Percentiles rank a stretch among this genome's conserved stretches.
These are phyloP conservation scores for Aspergillus neotritici DNA, from an alignment of 2,329 filamentous ascomycete species.

Conservation along the genomic window DNA sequence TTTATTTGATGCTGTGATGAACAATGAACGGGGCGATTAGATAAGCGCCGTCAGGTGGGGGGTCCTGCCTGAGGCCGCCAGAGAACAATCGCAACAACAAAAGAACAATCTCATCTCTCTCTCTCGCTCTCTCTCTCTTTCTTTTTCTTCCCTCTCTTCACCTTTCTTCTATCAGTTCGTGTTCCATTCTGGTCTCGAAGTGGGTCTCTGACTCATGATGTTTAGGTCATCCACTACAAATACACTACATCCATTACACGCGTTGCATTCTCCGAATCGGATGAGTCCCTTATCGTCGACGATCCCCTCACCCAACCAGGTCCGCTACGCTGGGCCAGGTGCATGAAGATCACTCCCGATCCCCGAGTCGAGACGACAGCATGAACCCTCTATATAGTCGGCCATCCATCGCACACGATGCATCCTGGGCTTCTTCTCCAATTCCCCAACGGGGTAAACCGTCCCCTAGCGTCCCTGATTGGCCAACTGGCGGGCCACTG, in stretches of 20 bases:
- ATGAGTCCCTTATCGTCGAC: no score
- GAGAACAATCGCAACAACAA: slow-evolving; percentile 22
- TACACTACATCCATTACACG: no score
- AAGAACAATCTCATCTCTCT: slow-evolving; percentile 1
- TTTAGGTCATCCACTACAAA: no score
- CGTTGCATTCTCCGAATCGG: no score
- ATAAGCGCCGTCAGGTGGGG: slow-evolving; percentile 3
- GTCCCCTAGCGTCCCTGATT: slow-evolving; percentile 1
- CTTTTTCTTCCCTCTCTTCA: slow-evolving; percentile 1
- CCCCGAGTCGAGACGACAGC: neutral
- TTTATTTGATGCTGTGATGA: slow-evolving; percentile 5
- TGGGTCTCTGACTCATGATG: no score
- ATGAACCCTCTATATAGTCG: no score
- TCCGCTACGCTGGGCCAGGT: no score
- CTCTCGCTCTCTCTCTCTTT: neutral
- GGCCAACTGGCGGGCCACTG: slow-evolving; percentile 1
- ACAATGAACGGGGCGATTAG: slow-evolving; percentile 3
- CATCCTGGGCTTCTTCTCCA: slow-evolving; percentile 1
- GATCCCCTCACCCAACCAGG: no score
- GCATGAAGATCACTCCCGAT: neutral
- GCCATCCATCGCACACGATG: neutral
- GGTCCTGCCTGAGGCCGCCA: slow-evolving; percentile 22
- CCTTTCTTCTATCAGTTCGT: neutral
- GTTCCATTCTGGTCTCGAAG: slow-evolving; percentile 1
- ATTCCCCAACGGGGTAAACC: slow-evolving; percentile 8